These are phyloP conservation scores for Russula compacta DNA, from an alignment of 768 basidiomycete genomes.

Conservation along the genomic window DNA sequence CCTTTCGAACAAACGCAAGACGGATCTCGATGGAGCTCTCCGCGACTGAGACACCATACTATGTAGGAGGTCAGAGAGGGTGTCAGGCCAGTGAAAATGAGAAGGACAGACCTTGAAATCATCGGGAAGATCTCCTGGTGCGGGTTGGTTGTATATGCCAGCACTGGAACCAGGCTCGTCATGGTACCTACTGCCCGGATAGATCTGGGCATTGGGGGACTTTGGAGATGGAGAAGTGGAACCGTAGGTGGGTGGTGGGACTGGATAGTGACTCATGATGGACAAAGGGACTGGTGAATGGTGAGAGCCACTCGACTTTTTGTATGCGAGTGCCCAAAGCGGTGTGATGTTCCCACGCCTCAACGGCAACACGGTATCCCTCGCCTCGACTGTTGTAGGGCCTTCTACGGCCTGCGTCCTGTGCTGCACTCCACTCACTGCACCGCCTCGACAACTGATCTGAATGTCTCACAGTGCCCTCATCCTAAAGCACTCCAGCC, in stretches of 20 bases:
- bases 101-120: constrained; percentile 76
- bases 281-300: no score
- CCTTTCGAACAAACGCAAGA: constrained; percentile 82
- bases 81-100: not conserved
- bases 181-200: constrained; percentile 28
- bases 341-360: constrained; percentile 6
- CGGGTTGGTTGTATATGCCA: constrained; percentile 64
- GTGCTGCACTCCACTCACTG: no score
- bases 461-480: constrained; percentile 5
- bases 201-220: constrained; percentile 43
- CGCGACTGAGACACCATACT: constrained; percentile 77
- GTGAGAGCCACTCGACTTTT: not conserved
- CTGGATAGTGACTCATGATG: constrained; percentile 38
- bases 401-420: no score
- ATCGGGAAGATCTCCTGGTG: constrained; percentile 69
- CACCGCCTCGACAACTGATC: no score
- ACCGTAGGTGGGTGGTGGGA: constrained; percentile 52
- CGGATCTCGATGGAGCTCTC: constrained; percentile 74
- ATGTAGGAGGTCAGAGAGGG: constrained; percentile 15
- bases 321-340: not conserved
- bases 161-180: constrained; percentile 32
- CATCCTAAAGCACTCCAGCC: constrained; percentile 5
- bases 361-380: no score
- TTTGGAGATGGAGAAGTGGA: constrained; percentile 33
- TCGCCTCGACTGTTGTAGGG: no score